Conservation (phyloP, 306 rosid genomes). For the Castanospermum australe region DNA sequence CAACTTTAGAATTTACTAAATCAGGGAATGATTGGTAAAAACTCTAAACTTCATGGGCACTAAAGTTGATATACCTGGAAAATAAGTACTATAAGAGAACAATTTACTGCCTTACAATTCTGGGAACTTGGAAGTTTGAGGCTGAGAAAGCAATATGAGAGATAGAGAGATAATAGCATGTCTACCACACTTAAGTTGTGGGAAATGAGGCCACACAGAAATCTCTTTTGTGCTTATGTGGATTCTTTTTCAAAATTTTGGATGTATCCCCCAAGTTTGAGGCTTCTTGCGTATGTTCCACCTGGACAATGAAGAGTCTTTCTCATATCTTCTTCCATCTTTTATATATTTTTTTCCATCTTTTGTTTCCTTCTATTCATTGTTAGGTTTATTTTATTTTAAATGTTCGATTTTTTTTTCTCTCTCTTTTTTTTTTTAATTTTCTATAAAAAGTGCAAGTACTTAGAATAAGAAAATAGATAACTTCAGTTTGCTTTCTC, state of each 20-base stretch:
- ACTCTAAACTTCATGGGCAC: neutral
- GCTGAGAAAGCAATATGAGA: constrained; percentile 44
- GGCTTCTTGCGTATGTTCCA: neutral
- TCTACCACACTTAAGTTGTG: constrained; percentile 47
- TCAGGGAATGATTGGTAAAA: no score
- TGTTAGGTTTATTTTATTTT: neutral
- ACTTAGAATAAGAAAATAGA: no score
- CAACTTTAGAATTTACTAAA: neutral
- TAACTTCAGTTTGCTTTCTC: neutral
- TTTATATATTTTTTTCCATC: no score
- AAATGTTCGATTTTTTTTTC: no score
- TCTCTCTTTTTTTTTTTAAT: no score
- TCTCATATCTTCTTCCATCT: neutral
- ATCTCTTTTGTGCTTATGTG: neutral
- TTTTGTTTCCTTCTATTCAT: neutral
- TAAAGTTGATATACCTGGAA: no score
- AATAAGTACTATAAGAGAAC: neutral
- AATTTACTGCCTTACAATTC: neutral
- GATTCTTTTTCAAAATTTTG: neutral
- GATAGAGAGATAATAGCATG: constrained; percentile 61
- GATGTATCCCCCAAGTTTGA: neutral
- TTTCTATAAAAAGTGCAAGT: no score
- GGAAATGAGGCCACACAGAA: constrained; percentile 40
- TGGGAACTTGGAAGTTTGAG: constrained; percentile 33
- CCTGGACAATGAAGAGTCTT: neutral